Base-by-base conservation (phyloP, 345 rosid genomes). In the Stellera chamaejasme region DNA sequence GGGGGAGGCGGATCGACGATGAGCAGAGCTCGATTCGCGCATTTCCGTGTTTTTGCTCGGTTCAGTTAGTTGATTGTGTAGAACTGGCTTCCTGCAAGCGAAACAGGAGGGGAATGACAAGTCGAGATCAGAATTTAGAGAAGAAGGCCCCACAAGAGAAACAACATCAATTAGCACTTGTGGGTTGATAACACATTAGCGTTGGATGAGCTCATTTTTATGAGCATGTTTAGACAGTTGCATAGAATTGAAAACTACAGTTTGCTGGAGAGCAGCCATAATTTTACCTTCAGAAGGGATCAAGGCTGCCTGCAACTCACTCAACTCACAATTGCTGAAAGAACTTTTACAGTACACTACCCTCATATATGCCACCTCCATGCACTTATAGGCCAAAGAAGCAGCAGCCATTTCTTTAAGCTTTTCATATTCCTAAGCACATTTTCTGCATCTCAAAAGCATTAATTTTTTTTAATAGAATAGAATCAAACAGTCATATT, bases 361-460 rank as follows among this genome's bases (percentile, higher is more conserved):
- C 74, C 85, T 84, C 87, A 80, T 70, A 67, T 68, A 78, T 43
- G 91, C 90, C 56, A 84, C 85, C 67, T 90, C 96, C 76, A 76
- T 69, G 75, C 97, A 84, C 74, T 90, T 90, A 74, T 78, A 84
- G 54, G 87, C 94, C 81, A 84, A 75, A 65, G 90, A 75, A 77
- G 91, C 85, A 75, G 82, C 75, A 66, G 82, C 82, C 96, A 77
- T 77, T 61, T 87, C 87, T 47, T 58, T 54, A 36, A 60, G 64
- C 52, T 60, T 66, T 72, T 84, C 96, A 75, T 81, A 87, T 65
- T 78, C 87, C 50, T 52, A 68, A 59, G 91, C 94, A 74, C 88
- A 84, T 55, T 59, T 79, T 72, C 92, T 90, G 83, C 48, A 71
- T 50, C 62, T 57, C 45, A 5, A 54, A 58, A 61, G 51, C 23